These are phyloP conservation scores for Phytopythium litorale DNA, from an alignment of 352 stramenopile species.

Conservation along the genomic window DNA sequence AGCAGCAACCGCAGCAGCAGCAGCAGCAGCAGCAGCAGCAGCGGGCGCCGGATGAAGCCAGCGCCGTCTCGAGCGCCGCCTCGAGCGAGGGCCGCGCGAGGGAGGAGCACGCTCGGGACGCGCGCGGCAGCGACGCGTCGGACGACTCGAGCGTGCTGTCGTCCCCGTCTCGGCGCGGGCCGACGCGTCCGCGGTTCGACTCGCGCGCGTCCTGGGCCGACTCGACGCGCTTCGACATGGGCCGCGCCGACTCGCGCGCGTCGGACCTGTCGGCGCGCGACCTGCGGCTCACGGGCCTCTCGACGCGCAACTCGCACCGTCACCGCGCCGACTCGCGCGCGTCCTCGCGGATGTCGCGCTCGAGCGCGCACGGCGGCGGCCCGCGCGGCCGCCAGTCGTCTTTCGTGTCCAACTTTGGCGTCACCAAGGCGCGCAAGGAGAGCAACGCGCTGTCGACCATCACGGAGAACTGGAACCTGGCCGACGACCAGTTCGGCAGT, in stretches of 20 bases:
- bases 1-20: slow-evolving; percentile 2
- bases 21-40: slow-evolving; percentile 2
- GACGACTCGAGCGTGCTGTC: slow-evolving; percentile 54
- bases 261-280: slow-evolving; percentile 71
- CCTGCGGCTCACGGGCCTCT: slow-evolving; percentile 55
- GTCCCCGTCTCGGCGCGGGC: slow-evolving; percentile 37
- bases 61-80: slow-evolving; percentile 1
- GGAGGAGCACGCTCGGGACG: slow-evolving; percentile 7
- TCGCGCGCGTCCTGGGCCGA: slow-evolving; percentile 82
- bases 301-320: slow-evolving; percentile 26
- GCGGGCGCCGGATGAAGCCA: slow-evolving; percentile 1
- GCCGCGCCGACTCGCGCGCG: slow-evolving; percentile 68
- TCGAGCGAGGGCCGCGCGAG: background rate
- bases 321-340: slow-evolving; percentile 61
- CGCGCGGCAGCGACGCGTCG: slow-evolving; percentile 31
- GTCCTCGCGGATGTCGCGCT: slow-evolving; percentile 52
- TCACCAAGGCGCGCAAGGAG: slow-evolving; percentile 59
- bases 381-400: slow-evolving; percentile 46
- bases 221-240: slow-evolving; percentile 86
- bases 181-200: slow-evolving; percentile 68
- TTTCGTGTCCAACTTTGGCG: slow-evolving; percentile 79
- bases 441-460: slow-evolving; percentile 81
- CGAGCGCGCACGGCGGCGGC: slow-evolving; percentile 36
- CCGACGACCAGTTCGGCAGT: slow-evolving; percentile 73
- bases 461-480: slow-evolving; percentile 84